Evolutionary conservation across 2,329 filamentous ascomycete species (phyloP).

Genomic region (Cryphonectria radicalis): DNA sequence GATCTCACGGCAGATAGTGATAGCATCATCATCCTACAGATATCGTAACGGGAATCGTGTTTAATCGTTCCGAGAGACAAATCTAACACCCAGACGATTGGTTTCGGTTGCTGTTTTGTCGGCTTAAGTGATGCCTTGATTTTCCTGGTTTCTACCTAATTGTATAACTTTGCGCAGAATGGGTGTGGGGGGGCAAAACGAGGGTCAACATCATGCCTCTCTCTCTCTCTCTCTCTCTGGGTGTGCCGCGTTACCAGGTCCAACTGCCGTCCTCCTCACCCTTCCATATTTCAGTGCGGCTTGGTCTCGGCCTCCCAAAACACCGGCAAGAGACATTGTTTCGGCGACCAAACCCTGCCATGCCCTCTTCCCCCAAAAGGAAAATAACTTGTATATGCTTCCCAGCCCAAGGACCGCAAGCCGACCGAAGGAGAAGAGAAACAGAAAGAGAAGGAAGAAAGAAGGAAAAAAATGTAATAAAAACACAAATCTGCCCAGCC

Average conservation of each 20-base stretch:
- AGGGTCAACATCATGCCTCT: slow-evolving; percentile 9
- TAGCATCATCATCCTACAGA: not conserved
- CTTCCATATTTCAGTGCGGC: slow-evolving; percentile 16
- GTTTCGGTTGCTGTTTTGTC: not conserved
- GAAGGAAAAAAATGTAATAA: not conserved
- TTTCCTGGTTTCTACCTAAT: slow-evolving; percentile 27
- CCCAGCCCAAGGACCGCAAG: slow-evolving; percentile 19
- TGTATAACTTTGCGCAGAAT: slow-evolving; percentile 22
- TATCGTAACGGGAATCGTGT: not conserved
- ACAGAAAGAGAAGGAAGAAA: not conserved
- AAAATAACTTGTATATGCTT: slow-evolving; percentile 6
- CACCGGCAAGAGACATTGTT: not conserved
- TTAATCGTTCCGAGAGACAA: not conserved
- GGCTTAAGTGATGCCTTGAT: slow-evolving; percentile 27
- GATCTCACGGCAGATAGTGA: not conserved
- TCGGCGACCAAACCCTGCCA: not conserved
- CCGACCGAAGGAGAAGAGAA: not conserved
- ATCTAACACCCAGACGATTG: not conserved
- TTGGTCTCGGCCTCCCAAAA: slow-evolving; percentile 3
- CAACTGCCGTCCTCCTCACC: slow-evolving; percentile 4
- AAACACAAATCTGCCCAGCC: slow-evolving; percentile 9
- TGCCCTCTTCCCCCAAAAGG: not conserved
- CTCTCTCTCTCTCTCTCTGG: not conserved
- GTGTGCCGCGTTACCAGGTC: slow-evolving; percentile 7
- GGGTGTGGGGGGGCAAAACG: slow-evolving; percentile 13